Evolutionary conservation across 1,284 basidiomycete species (phyloP).

Genomic region (Cystobasidium slooffiae): DNA sequence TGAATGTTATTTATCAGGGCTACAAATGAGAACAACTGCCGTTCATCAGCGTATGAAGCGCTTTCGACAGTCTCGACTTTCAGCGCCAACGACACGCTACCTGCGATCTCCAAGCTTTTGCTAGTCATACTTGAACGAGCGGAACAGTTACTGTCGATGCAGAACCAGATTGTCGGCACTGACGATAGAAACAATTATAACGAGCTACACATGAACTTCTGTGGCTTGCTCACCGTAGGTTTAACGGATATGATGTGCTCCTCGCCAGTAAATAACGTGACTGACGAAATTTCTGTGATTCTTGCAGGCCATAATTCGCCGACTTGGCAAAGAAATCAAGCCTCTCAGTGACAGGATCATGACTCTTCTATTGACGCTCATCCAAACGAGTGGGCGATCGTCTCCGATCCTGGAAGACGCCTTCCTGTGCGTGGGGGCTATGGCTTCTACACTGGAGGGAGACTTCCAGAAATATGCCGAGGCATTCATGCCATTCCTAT

Average conservation of each 20-base stretch:
- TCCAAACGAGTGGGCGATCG: slow-evolving; percentile 84
- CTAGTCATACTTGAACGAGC: slow-evolving; percentile 83
- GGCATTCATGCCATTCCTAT: slow-evolving; percentile 87
- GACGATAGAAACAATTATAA: slow-evolving; percentile 99
- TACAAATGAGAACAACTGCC: slow-evolving; percentile 87
- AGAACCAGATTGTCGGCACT: slow-evolving; percentile 91
- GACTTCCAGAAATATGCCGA: slow-evolving; percentile 86
- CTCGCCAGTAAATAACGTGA: not conserved
- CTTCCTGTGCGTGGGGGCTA: slow-evolving; percentile 90
- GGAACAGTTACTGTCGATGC: slow-evolving; percentile 80
- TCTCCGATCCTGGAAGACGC: slow-evolving; percentile 97
- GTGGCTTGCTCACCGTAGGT: slow-evolving; percentile 82
- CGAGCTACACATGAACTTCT: slow-evolving; percentile 94
- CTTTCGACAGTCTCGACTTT: slow-evolving; percentile 84
- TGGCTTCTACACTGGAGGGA: slow-evolving; percentile 80
- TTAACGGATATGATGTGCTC: not conserved
- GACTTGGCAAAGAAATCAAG: slow-evolving; percentile 79
- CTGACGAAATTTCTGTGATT: not conserved
- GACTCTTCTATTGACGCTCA: slow-evolving; percentile 85
- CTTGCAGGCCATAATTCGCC: slow-evolving; percentile 76
- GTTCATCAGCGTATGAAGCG: slow-evolving; percentile 95
- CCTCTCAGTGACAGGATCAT: slow-evolving; percentile 93
- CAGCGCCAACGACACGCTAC: slow-evolving; percentile 77
- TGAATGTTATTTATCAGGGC: slow-evolving; percentile 61
- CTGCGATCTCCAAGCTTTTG: slow-evolving; percentile 80